These are phyloP conservation scores for Babesia sp. DNA, from an alignment of 169 alveolate genomes.

Conservation along the genomic window DNA sequence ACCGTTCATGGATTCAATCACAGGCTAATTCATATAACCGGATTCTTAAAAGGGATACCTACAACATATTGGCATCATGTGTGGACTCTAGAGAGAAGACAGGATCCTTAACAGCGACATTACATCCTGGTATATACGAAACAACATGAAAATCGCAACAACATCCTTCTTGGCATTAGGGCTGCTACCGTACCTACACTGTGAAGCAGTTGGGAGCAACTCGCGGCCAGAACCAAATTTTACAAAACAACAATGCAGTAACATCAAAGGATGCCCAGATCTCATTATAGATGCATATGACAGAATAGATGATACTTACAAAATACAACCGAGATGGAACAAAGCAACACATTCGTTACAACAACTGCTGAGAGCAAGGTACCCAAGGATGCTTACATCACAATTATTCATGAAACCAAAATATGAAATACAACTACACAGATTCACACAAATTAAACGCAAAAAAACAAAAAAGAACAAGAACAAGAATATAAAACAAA, in stretches of 20 bases:
- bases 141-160: not conserved
- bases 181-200: not conserved
- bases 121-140: not conserved
- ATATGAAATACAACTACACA: slow-evolving; percentile 18
- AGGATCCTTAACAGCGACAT: not conserved
- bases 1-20: too few species aligned
- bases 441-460: slow-evolving; percentile 24
- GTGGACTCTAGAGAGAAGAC: not conserved
- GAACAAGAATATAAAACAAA: not conserved
- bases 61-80: not conserved
- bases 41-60: too few species aligned
- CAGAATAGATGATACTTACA: not conserved
- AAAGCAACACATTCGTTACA: not conserved
- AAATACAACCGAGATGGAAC: slow-evolving; percentile 9
- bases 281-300: slow-evolving; percentile 29
- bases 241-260: not conserved
- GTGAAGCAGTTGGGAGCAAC: not conserved
- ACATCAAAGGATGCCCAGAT: not conserved
- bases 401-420: slow-evolving; percentile 56
- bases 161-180: not conserved
- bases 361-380: not conserved
- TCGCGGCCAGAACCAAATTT: not conserved
- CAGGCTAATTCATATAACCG: too few species aligned
- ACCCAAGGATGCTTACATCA: slow-evolving; percentile 67
- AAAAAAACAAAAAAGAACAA: not conserved